Conservation (phyloP, 768 basidiomycete species). For the Boletellus emodensis region DNA sequence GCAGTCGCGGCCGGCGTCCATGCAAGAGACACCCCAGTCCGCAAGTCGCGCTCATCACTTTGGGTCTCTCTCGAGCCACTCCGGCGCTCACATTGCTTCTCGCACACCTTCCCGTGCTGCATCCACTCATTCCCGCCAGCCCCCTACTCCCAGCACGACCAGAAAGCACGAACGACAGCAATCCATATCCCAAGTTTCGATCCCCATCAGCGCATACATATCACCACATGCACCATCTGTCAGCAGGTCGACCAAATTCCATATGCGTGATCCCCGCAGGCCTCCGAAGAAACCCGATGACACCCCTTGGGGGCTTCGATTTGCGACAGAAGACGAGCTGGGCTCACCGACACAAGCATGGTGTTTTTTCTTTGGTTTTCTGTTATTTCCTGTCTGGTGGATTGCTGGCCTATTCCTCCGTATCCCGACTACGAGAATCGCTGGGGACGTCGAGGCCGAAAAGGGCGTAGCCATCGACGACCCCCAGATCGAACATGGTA, state of each 20-base stretch:
- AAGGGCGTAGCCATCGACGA: conserved; percentile 74
- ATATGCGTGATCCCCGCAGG: conserved; percentile 77
- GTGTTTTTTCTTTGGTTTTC: conserved; percentile 74
- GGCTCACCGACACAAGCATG: conserved; percentile 63
- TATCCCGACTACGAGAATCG: conserved; percentile 59
- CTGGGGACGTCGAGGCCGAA: conserved; percentile 54
- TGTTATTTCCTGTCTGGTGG: conserved; percentile 59
- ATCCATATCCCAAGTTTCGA: conserved; percentile 68
- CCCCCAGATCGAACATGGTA: conserved; percentile 76
- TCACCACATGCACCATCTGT: conserved; percentile 77
- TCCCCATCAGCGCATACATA: conserved; percentile 74
- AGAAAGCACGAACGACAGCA: conserved; percentile 37
- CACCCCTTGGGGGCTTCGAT: conserved; percentile 61
- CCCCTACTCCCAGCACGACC: conserved; percentile 21
- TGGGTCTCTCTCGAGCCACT: conserved; percentile 35
- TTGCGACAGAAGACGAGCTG: conserved; percentile 50
- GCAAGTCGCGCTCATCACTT: conserved; percentile 15
- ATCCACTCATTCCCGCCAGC: conserved; percentile 33
- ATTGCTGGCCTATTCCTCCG: conserved; percentile 51
- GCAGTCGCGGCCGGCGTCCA: conserved; percentile 30
- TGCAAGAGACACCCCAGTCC: conserved; percentile 25
- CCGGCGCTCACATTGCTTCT: conserved; percentile 25
- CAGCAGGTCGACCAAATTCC: conserved; percentile 53
- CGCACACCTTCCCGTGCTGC: conserved; percentile 37
- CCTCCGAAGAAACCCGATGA: conserved; percentile 50